Evolutionary conservation across 495 filamentous ascomycete species (phyloP), one percentile per base, ranked within the genome.

Genomic region (Penicillium tannophilum): DNA sequence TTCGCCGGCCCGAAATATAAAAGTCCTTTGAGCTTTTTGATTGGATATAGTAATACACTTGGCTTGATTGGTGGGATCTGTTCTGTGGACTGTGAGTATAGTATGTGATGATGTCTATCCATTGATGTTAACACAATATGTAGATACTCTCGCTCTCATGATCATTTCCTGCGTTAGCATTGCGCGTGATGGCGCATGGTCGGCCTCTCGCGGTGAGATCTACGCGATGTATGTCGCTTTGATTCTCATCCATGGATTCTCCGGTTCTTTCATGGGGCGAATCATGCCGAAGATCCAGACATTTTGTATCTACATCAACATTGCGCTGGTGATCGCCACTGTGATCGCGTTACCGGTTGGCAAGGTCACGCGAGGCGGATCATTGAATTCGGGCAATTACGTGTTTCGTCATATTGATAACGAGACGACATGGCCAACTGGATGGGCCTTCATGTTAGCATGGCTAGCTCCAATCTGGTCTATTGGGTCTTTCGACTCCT

Each of bases 31-130:
- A 84, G 84, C 61, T 90, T 89, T 62, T 63, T 90, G 52, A 85
- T 90, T 35, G 87, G 87, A 19, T 90, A 89, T 63, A 87, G 83
- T 70, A 90, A 89, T 64, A 90, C 82, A 2, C 69, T 90, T n/a
- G 87, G 87, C 4, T 67, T 89, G 11, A 79, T 89, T 35, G 86
- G 85, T 28, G 87, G 86, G 11, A 70, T 86, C 17, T 86, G 83
- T 58, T 84, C 81, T 19, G 76, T 85, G 24, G 83, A 86, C 55
- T 86, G 82, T 80, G 65, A 68, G 63, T 52, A 0, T 17, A 20
- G 12, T 5, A 24, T 24, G 10, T 6, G 0, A 47, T 47, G 12
- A 26, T 24, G 3, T 10, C 6, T 24, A 16, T 14, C 1, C 3
- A 26, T 19, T 31, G 7, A 10, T 31, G 3, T 12, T 28, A n/a